Evolutionary conservation across 805 yeast species (phyloP).

Genomic region (Metschnikowia dekortorum): DNA sequence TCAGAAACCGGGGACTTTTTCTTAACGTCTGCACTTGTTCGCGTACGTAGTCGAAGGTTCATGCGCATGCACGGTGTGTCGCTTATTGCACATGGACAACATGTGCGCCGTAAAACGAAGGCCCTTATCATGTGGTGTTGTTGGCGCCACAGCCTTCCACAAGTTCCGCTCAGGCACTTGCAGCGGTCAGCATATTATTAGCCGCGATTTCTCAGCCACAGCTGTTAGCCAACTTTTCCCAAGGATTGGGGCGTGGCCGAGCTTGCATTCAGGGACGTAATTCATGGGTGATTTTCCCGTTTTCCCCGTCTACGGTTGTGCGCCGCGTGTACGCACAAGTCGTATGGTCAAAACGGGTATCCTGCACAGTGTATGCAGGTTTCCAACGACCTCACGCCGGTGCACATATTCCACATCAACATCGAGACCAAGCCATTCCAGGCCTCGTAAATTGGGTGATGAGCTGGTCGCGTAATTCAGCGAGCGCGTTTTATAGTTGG

Average conservation of each 20-base stretch:
- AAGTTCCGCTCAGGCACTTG: too few species aligned
- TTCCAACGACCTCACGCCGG: not conserved
- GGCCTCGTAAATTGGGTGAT: too few species aligned
- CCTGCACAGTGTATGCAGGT: not conserved
- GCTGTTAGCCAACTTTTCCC: too few species aligned
- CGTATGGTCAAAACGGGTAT: not conserved
- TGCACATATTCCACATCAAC: not conserved
- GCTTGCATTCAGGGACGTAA: too few species aligned
- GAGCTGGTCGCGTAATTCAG: too few species aligned
- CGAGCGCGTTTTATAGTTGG: too few species aligned
- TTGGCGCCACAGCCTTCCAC: too few species aligned
- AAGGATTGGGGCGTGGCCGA: too few species aligned
- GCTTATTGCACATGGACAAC: not conserved
- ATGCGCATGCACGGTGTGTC: conserved; percentile 2
- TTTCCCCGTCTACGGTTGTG: not conserved
- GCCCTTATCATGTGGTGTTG: too few species aligned
- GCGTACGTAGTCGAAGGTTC: conserved; percentile 2
- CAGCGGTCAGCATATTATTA: too few species aligned
- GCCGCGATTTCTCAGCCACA: too few species aligned
- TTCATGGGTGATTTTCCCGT: not conserved
- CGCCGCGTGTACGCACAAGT: not conserved
- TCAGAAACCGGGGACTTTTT: not conserved
- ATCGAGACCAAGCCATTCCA: not conserved
- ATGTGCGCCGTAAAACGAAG: not conserved
- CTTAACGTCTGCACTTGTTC: not conserved